These are phyloP conservation scores for Apium graveolens DNA, from an alignment of 129 eudicot species.

Conservation along the genomic window DNA sequence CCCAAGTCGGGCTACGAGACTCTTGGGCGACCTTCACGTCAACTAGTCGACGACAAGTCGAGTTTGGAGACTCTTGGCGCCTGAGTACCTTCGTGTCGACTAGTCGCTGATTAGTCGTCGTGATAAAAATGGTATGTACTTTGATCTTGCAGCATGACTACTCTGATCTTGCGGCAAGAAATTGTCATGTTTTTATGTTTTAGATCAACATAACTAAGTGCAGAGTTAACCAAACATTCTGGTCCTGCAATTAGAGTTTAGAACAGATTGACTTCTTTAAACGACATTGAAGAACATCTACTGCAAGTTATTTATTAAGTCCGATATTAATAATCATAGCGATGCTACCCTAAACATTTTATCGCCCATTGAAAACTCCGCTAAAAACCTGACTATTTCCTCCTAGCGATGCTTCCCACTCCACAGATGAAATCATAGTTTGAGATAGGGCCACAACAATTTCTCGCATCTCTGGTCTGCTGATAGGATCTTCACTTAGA, in stretches of 20 bases:
- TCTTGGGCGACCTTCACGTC: too few relatives aligned
- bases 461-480: conserved; percentile 76
- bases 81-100: too few relatives aligned
- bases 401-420: conserved; percentile 85
- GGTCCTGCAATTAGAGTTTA: not conserved
- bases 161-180: not conserved
- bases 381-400: conserved; percentile 78
- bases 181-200: not conserved
- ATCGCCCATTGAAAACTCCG: conserved; percentile 68
- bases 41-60: too few relatives aligned
- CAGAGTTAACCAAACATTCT: not conserved
- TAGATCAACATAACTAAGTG: not conserved
- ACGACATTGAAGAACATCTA: not conserved
- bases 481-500: conserved; percentile 62
- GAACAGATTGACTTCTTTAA: not conserved
- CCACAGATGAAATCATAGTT: conserved; percentile 47
- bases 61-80: too few relatives aligned
- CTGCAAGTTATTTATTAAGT: not conserved
- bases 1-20: too few relatives aligned
- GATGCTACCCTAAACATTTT: conserved; percentile 10
- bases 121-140: too few relatives aligned
- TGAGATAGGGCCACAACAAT: conserved; percentile 64
- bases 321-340: not conserved
- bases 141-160: not conserved
- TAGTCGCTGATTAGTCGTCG: too few relatives aligned